A percentile compares a stretch with the other conserved stretches of the same genome.
Evolutionary conservation across 2,329 filamentous ascomycete species (phyloP).

Genomic region (Verticillium longisporum): DNA sequence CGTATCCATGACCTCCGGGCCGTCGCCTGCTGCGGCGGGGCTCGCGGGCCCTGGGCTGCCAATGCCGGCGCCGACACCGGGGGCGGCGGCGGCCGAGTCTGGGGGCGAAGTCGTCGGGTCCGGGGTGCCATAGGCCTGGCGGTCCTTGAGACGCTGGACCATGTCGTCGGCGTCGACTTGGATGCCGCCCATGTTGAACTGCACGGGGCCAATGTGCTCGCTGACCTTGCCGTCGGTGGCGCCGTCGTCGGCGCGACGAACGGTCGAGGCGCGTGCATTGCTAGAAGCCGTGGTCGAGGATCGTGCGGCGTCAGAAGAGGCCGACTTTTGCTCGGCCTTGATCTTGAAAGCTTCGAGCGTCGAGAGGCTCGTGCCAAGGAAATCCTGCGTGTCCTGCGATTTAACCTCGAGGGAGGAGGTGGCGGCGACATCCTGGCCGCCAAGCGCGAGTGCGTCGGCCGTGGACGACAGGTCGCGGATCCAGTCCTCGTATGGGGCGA

Average conservation of each 20-base stretch:
- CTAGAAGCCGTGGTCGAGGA: constrained; percentile 10
- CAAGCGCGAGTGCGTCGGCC: constrained; percentile 40
- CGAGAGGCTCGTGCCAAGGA: constrained; percentile 68
- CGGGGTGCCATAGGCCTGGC: constrained; percentile 44
- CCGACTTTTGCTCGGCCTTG: constrained; percentile 39
- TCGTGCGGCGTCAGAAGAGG: constrained; percentile 14
- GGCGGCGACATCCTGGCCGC: constrained; percentile 36
- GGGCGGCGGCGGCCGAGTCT: constrained; percentile 21
- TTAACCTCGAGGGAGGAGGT: constrained; percentile 51
- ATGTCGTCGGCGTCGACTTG: constrained; percentile 94
- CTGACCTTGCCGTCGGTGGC: constrained; percentile 43
- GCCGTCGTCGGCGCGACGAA: constrained; percentile 24
- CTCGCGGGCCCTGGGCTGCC: constrained; percentile 15
- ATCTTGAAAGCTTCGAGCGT: constrained; percentile 61
- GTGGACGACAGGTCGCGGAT: constrained; percentile 69
- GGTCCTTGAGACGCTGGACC: constrained; percentile 73
- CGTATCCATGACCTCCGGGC: constrained; percentile 40
- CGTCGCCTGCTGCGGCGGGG: constrained; percentile 24
- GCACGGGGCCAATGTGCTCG: constrained; percentile 87
- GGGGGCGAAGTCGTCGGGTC: constrained; percentile 33
- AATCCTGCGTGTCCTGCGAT: constrained; percentile 69
- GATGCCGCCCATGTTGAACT: constrained; percentile 98
- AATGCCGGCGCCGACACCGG: background rate
- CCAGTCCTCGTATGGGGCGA: constrained; percentile 69
- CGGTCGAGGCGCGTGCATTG: constrained; percentile 18